phyloP scores from a whole-genome alignment of 495 filamentous ascomycete genomes.

The Trichocladium uniseriatum region DNA sequence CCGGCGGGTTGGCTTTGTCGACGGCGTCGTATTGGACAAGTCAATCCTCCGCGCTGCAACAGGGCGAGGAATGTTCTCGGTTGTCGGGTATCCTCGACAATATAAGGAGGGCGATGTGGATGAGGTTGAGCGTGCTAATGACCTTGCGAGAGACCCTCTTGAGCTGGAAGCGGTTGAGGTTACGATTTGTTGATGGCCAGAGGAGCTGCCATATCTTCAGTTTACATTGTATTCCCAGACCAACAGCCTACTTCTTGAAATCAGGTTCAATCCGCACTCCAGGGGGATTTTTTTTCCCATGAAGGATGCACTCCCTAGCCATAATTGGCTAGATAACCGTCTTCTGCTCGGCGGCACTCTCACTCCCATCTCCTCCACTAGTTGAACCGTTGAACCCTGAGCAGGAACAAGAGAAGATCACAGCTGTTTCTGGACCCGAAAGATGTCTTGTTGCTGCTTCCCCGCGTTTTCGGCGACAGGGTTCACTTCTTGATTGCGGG shows the following conservation, averaged over 20 bases:
- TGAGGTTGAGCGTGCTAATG: too few relatives aligned
- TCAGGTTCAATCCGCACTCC: too few relatives aligned
- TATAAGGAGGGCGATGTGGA: too few relatives aligned
- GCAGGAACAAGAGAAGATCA: too few relatives aligned
- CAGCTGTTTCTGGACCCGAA: too few relatives aligned
- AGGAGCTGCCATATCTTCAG: background rate
- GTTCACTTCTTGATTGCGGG: constrained; percentile 7
- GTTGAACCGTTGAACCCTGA: too few relatives aligned
- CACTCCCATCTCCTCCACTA: too few relatives aligned
- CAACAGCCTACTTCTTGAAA: too few relatives aligned
- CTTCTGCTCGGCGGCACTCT: background rate
- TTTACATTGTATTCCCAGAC: background rate
- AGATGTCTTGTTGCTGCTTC: background rate
- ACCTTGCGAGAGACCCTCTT: constrained; percentile 11
- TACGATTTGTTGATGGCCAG: constrained; percentile 1
- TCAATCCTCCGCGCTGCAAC: background rate
- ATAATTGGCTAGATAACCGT: background rate
- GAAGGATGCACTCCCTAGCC: background rate
- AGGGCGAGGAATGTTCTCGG: background rate
- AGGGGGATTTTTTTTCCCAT: too few relatives aligned
- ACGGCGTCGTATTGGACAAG: constrained; percentile 15
- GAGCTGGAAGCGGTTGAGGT: constrained; percentile 1
- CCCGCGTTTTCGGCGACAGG: constrained; percentile 4
- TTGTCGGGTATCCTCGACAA: too few relatives aligned
- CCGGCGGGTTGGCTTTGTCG: constrained; percentile 17